Percentiles rank a stretch among this genome's conserved stretches.
These are phyloP conservation scores for Trichoderma guizhouense DNA, from an alignment of 2,329 filamentous ascomycete genomes.

Conservation along the genomic window DNA sequence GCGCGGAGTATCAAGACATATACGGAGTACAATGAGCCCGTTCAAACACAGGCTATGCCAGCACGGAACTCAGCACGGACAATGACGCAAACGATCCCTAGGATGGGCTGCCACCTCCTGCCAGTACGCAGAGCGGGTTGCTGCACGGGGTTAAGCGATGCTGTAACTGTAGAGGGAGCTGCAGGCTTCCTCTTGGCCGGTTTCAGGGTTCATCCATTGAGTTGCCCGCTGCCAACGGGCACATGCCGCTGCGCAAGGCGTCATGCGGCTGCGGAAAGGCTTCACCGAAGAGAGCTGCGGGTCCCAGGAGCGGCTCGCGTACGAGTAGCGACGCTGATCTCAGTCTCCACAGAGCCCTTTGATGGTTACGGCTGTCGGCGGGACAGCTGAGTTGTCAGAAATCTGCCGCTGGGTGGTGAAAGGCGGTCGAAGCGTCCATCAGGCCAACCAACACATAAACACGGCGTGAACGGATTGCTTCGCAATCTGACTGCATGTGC, in stretches of 20 bases:
- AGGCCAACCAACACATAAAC: neutral
- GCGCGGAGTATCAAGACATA: neutral
- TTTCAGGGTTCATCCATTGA: neutral
- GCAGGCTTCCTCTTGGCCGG: conserved; percentile 11
- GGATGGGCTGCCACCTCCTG: neutral
- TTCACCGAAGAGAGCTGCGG: neutral
- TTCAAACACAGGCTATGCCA: neutral
- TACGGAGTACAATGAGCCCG: neutral
- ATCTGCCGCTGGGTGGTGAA: neutral
- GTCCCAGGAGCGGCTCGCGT: neutral
- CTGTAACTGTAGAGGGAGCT: neutral
- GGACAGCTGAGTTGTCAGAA: neutral
- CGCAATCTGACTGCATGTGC: conserved; percentile 12
- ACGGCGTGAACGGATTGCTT: neutral
- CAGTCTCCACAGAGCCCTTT: neutral
- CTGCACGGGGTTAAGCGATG: neutral
- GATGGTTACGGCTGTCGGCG: neutral
- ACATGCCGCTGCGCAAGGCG: conserved; percentile 1
- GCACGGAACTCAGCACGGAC: neutral
- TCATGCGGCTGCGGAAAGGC: neutral
- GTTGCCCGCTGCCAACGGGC: neutral
- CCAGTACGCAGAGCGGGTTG: neutral
- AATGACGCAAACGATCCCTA: neutral
- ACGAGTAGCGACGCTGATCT: neutral
- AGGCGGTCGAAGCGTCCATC: neutral